These are phyloP conservation scores for Emmonsiellopsis sp. DNA, from an alignment of 2,329 filamentous ascomycete species.

Conservation along the genomic window DNA sequence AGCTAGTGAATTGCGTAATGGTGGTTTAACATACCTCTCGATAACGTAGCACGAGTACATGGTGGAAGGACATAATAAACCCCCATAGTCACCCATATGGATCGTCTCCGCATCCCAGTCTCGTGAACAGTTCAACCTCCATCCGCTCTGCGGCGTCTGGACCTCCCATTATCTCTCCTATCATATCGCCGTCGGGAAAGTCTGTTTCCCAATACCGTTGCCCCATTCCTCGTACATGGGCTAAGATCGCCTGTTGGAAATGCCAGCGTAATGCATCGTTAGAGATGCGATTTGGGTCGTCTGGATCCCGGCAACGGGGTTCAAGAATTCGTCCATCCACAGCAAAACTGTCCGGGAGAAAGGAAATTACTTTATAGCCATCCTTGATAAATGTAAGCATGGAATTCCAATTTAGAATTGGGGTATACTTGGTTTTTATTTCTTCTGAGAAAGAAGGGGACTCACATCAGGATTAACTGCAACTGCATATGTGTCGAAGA, in stretches of 20 bases:
- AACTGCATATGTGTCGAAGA: background rate
- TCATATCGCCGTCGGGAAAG: background rate
- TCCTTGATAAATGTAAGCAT: slow-evolving; percentile 2
- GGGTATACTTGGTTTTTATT: background rate
- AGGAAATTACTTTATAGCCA: slow-evolving; percentile 7
- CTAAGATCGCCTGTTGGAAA: slow-evolving; percentile 13
- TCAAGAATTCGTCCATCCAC: slow-evolving; percentile 8
- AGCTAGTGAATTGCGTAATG: too few relatives aligned
- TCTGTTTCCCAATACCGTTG: slow-evolving; percentile 9
- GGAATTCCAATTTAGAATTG: background rate
- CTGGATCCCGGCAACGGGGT: slow-evolving; percentile 4
- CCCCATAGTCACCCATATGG: too few relatives aligned
- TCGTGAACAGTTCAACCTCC: background rate
- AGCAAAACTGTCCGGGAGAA: background rate
- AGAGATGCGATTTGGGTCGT: slow-evolving; percentile 7
- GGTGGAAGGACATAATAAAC: too few relatives aligned
- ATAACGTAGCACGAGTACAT: too few relatives aligned
- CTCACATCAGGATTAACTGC: background rate
- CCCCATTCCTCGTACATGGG: slow-evolving; percentile 14
- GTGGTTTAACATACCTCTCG: too few relatives aligned
- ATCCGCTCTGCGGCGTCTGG: background rate
- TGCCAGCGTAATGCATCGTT: slow-evolving; percentile 14
- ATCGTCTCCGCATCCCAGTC: background rate
- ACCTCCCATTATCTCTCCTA: background rate
- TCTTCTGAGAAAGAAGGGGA: background rate